Evolutionary conservation across 495 filamentous ascomycete genomes (phyloP), one percentile per base, ranked within the genome.

Genomic region (Podospora fimiseda): DNA sequence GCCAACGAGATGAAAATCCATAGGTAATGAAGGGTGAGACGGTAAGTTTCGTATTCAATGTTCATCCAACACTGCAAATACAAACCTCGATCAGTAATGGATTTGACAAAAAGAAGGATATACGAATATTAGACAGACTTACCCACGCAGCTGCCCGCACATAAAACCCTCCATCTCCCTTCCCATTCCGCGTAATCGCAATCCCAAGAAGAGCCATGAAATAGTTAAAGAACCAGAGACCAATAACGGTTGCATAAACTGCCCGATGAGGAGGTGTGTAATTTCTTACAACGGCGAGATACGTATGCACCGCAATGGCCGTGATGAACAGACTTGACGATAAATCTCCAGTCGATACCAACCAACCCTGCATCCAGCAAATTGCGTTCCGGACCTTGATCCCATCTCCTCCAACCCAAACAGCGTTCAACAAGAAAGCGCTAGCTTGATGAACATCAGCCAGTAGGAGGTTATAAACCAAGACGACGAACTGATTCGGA

Each of bases 1-100:
- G 84, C 79, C 54, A 89, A 79, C 48, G 79, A 72, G 42, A 89
- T 66, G 69, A 90, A 89, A 66, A 90, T 87, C 79, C 83, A 91
- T 56, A 90, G 74, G 60, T 91, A 91, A 59, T 91, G 87, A 16
- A 84, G 77, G 73, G 78, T 81, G 1, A 91, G 76, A 55, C 86
- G 86, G 38, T 81, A 70, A 5, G 64, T 58, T 51, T 82, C 75
- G 65, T 82, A 87, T 1, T 74, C 64, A 37, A 72, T 63, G 57
- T 78, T 84, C 27, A 89, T 78, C 86, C 86, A 89, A 66, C 86
- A 89, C 86, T 86, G 54, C 0, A 9, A 0, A 22, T 3, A 6
- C 30, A 16, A 51, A 8, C 8, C n/a, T 14, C 33, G n/a, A 37
- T 24, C 7, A 36, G 50, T 37, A 20, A 27, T 24, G 20, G 51